A percentile compares a stretch with the other conserved stretches of the same genome.
phyloP scores from a whole-genome alignment of 345 rosid genomes.

The Brassica cretica region DNA sequence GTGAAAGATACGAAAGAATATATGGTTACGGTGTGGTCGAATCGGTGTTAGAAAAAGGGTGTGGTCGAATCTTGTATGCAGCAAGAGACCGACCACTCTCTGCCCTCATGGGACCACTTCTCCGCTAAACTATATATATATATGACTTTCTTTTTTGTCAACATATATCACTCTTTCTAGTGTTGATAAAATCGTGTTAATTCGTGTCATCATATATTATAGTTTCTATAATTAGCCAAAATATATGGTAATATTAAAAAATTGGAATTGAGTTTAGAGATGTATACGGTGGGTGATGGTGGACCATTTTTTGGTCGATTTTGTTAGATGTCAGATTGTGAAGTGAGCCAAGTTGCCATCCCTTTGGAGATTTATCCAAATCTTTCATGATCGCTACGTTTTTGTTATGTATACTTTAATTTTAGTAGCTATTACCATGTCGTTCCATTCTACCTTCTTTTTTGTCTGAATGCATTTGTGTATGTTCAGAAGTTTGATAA shows the following conservation, averaged over 20 bases:
- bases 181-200: conserved; percentile 1
- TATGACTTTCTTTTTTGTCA: too few species aligned
- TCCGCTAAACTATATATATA: neutral
- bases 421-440: neutral
- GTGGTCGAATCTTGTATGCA: conserved; percentile 32
- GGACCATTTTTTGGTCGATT: conserved; percentile 33
- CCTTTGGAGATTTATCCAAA: conserved; percentile 37
- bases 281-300: conserved; percentile 3
- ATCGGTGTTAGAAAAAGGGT: conserved; percentile 6
- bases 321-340: conserved; percentile 22
- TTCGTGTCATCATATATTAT: neutral
- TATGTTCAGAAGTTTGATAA: neutral
- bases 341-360: conserved; percentile 40
- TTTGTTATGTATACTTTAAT: conserved; percentile 22
- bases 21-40: conserved; percentile 39
- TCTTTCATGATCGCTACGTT: conserved; percentile 37
- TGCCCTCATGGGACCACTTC: conserved; percentile 28
- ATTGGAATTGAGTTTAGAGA: neutral
- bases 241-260: neutral
- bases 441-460: conserved; percentile 13
- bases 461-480: neutral
- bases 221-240: neutral
- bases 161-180: neutral
- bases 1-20: conserved; percentile 20
- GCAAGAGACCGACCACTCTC: conserved; percentile 34